Evolutionary conservation across 148 eudicot genomes (phyloP).

Genomic region (Talinum fruticosum): DNA sequence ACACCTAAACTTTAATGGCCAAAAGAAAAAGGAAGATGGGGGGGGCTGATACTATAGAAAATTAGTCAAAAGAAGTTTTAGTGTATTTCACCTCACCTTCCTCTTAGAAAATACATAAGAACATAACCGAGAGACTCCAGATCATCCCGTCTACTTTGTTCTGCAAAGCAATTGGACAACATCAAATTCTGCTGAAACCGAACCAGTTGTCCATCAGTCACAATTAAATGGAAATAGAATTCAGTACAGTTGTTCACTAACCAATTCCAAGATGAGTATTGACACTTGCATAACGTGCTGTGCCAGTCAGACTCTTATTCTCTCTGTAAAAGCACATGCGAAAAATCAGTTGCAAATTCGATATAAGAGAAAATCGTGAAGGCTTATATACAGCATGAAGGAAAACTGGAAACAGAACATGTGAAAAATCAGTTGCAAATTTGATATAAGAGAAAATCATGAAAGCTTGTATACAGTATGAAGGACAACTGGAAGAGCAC

Average conservation of each 20-base stretch:
- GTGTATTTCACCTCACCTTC: conserved; percentile 73
- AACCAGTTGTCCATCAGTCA: not conserved
- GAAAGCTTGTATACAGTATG: no score
- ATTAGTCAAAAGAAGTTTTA: not conserved
- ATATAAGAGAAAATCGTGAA: no score
- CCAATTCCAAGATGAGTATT: conserved; percentile 97
- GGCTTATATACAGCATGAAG: no score
- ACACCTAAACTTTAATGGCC: not conserved
- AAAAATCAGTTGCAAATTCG: conserved; percentile 6
- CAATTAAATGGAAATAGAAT: not conserved
- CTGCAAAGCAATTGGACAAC: conserved; percentile 37
- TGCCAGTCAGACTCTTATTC: conserved; percentile 92
- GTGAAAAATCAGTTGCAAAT: no score
- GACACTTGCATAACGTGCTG: conserved; percentile 99
- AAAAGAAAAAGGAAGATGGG: not conserved
- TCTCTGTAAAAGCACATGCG: conserved; percentile 49
- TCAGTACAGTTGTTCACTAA: conserved; percentile 35
- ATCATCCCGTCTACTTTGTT: conserved; percentile 97
- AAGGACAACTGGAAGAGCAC: no score
- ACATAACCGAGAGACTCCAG: conserved; percentile 96
- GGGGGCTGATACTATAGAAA: not conserved
- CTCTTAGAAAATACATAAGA: conserved; percentile 94
- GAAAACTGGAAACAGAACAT: no score
- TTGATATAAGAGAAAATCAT: no score
- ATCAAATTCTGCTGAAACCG: conserved; percentile 15